A percentile compares a stretch with the other conserved stretches of the same genome.
Conservation (phyloP, 139 green algal species). For the Chlorella sp. region DNA sequence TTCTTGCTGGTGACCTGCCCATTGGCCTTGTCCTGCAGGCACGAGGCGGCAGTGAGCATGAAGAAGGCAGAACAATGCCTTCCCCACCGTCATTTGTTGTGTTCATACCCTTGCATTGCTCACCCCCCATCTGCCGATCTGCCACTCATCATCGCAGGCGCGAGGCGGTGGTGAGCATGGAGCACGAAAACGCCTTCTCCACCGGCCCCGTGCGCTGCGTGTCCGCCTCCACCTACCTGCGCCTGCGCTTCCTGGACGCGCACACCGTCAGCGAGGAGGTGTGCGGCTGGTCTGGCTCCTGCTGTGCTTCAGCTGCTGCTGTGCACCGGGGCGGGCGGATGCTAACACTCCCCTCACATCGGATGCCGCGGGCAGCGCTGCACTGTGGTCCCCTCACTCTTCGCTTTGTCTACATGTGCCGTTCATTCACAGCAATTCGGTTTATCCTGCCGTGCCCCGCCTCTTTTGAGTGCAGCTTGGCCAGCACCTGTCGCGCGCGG, state of each 20-base stretch:
- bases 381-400: no score
- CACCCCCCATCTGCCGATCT: background rate
- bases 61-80: no score
- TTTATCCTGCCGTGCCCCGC: background rate
- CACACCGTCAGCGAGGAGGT: conserved; percentile 57
- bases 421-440: background rate
- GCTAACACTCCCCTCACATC: no score
- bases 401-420: no score
- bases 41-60: no score
- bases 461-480: conserved; percentile 3
- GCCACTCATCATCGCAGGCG: background rate
- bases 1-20: no score
- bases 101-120: no score
- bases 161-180: conserved; percentile 34
- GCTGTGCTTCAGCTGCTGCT: no score
- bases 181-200: conserved; percentile 32
- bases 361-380: no score
- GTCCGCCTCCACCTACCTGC: conserved; percentile 78
- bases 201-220: conserved; percentile 58
- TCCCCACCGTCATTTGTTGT: no score
- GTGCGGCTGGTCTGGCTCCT: no score
- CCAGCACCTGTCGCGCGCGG: conserved; percentile 35
- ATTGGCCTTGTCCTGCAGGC: conserved; percentile 30
- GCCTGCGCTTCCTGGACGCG: conserved; percentile 78
- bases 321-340: no score